A percentile compares a stretch with the other conserved stretches of the same genome.
Evolutionary conservation across 2,329 filamentous ascomycete species (phyloP).

Genomic region (Colletotrichum tofieldiae): DNA sequence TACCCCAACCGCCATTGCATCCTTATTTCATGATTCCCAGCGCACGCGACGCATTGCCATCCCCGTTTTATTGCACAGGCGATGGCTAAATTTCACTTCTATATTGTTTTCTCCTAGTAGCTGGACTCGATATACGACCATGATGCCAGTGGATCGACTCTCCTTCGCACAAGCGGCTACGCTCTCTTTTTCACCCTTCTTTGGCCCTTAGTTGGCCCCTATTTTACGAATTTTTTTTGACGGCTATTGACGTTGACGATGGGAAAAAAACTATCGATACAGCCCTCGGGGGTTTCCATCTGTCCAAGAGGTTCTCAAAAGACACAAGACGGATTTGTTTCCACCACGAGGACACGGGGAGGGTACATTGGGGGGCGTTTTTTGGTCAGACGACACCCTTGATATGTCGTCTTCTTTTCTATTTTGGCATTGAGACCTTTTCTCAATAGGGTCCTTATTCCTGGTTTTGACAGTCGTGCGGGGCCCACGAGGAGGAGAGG

Average conservation of each 20-base stretch:
- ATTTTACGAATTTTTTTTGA: slow-evolving; percentile 34
- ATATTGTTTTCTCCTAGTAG: slow-evolving; percentile 42
- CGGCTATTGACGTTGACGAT: slow-evolving; percentile 35
- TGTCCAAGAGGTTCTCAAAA: slow-evolving; percentile 36
- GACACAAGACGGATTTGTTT: slow-evolving; percentile 41
- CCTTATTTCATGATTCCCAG: slow-evolving; percentile 44
- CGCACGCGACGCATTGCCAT: slow-evolving; percentile 39
- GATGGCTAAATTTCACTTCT: slow-evolving; percentile 33
- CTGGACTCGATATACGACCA: slow-evolving; percentile 41
- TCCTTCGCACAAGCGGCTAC: slow-evolving; percentile 36
- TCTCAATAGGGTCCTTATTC: slow-evolving; percentile 4
- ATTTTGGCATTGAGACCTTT: slow-evolving; percentile 10
- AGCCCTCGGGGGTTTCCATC: slow-evolving; percentile 35
- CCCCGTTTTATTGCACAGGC: slow-evolving; percentile 31
- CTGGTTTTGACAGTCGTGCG: slow-evolving; percentile 8
- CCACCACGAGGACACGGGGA: slow-evolving; percentile 34
- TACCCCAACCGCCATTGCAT: slow-evolving; percentile 40
- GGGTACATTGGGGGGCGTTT: slow-evolving; percentile 39
- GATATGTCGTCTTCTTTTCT: slow-evolving; percentile 17
- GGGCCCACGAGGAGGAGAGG: slow-evolving; percentile 5
- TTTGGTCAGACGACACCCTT: slow-evolving; percentile 17
- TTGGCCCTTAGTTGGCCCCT: slow-evolving; percentile 19
- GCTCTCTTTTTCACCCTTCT: slow-evolving; percentile 26
- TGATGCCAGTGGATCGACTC: slow-evolving; percentile 41
- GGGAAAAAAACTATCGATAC: slow-evolving; percentile 36